Evolutionary conservation across 1,139 yeast species (phyloP), one percentile per base, ranked within the genome.

Genomic region (Saccharomyces hybrid): DNA sequence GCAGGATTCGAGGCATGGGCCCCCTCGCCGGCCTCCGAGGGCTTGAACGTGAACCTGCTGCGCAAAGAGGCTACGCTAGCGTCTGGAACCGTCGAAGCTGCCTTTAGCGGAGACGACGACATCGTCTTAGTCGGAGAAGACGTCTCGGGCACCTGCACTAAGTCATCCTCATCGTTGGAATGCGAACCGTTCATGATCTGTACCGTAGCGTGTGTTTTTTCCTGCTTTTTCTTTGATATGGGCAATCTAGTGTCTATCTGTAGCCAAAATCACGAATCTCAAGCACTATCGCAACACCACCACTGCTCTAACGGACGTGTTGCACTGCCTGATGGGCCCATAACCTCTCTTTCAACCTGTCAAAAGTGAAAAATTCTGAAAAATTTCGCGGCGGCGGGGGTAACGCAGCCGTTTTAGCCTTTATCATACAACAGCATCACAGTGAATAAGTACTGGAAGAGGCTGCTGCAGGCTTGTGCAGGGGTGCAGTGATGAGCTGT

Each of bases 121-220:
- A 55, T 46, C 3, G 57, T 38, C 28, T 56, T 53, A n/a, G 54
- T 50, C 6, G 64, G 62, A 11, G 81, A 79, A 0, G 81, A 76
- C 1, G 80, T 76, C 55, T 73, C 76, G 2, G 78, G 80, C 2
- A 77, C 78, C 57, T 78, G 80, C 2, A 77, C 62, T 8, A 64
- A 64, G 42, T 59, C 59, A 46, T 57, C 59, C 32, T 55, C 14
- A 13, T 38, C 38, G 8, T 44, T 49, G 23, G 23, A 32, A 16
- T 13, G 25, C 27, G 44, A 41, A 16, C 14, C 46, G 23, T 29
- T 26, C 16, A 11, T 47, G 14, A 4, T 50, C 14, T 50, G 14
- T 14, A 27, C 47, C 9, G 14, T 48, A 20, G 9, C 28, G 14
- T 32, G 4, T 27, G 23, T 27, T 47, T 47, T 20, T 5, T 1